A percentile compares a stretch with the other conserved stretches of the same genome.
Conservation (phyloP, 2,329 filamentous ascomycete genomes). For the Trichoderma cornu-damae region DNA sequence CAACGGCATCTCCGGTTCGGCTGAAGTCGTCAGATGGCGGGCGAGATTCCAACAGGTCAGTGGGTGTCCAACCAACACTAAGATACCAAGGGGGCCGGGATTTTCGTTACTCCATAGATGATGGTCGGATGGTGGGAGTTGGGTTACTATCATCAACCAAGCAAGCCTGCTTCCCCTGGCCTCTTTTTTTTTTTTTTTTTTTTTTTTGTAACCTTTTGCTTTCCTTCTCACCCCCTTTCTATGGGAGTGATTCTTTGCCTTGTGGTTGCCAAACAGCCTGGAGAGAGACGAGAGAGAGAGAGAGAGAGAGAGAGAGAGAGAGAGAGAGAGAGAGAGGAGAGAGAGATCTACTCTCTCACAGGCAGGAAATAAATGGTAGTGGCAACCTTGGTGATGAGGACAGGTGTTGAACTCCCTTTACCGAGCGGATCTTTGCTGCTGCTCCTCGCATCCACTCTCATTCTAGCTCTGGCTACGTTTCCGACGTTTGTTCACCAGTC, state of each 20-base stretch:
- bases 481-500: not conserved
- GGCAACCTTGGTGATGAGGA: not conserved
- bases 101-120: not conserved
- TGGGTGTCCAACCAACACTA: not conserved
- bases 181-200: not conserved
- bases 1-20: conserved; percentile 11
- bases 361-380: not conserved
- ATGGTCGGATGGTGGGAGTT: conserved; percentile 2
- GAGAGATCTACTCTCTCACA: not conserved
- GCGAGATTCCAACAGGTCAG: not conserved
- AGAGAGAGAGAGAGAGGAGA: too few species aligned
- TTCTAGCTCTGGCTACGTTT: not conserved
- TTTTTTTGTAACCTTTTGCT: conserved; percentile 2
- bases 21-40: not conserved
- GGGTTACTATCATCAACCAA: not conserved
- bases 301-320: too few species aligned
- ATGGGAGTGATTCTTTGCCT: not conserved
- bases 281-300: too few species aligned
- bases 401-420: not conserved
- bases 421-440: not conserved
- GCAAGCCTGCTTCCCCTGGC: not conserved
- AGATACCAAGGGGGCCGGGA: not conserved
- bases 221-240: not conserved
- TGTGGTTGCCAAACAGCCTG: not conserved
- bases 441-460: not conserved